Conservation (phyloP, 1,139 yeast genomes). For the Debaryomyces psychrophilus region DNA sequence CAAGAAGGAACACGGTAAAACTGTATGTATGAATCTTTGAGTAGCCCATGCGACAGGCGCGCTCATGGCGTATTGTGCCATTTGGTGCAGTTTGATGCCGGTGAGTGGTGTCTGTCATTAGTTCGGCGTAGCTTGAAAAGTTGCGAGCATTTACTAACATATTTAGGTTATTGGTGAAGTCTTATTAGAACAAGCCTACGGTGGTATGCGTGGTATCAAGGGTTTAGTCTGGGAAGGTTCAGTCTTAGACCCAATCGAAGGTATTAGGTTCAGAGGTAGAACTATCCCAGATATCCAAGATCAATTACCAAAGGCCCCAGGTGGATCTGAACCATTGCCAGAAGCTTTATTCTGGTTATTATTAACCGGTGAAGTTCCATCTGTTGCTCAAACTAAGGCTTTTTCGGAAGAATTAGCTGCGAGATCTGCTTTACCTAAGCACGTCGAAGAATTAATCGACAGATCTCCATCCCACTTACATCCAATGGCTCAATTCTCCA, state of each 20-base stretch:
- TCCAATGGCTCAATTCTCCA: constrained; percentile 97
- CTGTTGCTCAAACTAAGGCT: constrained; percentile 72
- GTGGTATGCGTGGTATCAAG: constrained; percentile 99
- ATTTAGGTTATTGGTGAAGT: constrained; percentile 81
- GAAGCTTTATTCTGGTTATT: constrained; percentile 93
- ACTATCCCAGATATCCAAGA: constrained; percentile 95
- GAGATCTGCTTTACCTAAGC: constrained; percentile 82
- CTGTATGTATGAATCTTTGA: constrained; percentile 47
- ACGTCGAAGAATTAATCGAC: constrained; percentile 81
- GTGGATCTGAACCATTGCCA: constrained; percentile 83
- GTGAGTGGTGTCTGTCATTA: too few species aligned
- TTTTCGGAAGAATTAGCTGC: constrained; percentile 84
- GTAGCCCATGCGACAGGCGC: too few species aligned
- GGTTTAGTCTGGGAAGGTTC: constrained; percentile 99
- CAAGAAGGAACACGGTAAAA: constrained; percentile 85
- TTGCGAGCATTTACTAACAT: constrained; percentile 17
- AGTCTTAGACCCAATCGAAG: constrained; percentile 96
- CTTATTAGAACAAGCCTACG: constrained; percentile 93
- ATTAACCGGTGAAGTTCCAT: constrained; percentile 88
- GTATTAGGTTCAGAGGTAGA: constrained; percentile 97
- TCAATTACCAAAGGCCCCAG: constrained; percentile 91
- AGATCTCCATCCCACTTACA: constrained; percentile 84
- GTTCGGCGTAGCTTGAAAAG: background rate
- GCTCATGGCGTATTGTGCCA: background rate
- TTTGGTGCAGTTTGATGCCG: too few species aligned